Conservation (phyloP, 768 basidiomycete species). For the Boletus edulis region DNA sequence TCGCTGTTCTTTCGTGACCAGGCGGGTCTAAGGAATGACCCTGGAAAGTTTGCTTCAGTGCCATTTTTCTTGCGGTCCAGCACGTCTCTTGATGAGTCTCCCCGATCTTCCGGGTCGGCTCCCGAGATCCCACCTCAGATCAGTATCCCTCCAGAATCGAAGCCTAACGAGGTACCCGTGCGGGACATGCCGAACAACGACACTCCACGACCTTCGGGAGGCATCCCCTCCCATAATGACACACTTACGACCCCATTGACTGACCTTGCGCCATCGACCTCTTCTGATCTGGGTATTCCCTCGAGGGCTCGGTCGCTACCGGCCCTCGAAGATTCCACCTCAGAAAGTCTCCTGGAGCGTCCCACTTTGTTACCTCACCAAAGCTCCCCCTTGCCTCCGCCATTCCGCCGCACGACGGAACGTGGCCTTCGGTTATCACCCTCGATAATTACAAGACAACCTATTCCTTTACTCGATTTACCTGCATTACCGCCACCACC, state of each 20-base stretch:
- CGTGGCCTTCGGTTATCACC: slow-evolving; percentile 45
- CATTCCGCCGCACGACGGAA: slow-evolving; percentile 27
- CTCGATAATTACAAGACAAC: slow-evolving; percentile 42
- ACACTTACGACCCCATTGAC: slow-evolving; percentile 2
- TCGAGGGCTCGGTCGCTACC: neutral
- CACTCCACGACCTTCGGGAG: slow-evolving; percentile 13
- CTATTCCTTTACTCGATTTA: slow-evolving; percentile 48
- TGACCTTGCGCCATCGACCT: neutral
- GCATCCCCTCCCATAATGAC: slow-evolving; percentile 8
- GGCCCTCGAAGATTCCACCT: neutral
- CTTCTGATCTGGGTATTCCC: neutral
- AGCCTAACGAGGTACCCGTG: slow-evolving; percentile 2
- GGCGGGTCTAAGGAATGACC: neutral
- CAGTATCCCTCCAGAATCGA: neutral
- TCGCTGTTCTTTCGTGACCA: slow-evolving; percentile 14
- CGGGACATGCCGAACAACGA: slow-evolving; percentile 11
- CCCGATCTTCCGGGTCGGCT: neutral
- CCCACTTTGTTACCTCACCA: slow-evolving; percentile 8
- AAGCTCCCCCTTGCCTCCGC: slow-evolving; percentile 16
- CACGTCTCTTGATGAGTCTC: slow-evolving; percentile 8
- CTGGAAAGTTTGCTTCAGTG: slow-evolving; percentile 13
- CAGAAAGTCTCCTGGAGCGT: slow-evolving; percentile 2
- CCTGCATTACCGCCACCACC: slow-evolving; percentile 43
- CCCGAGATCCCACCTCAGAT: slow-evolving; percentile 8
- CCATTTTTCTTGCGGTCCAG: slow-evolving; percentile 13